Base-by-base conservation (phyloP, 306 rosid species). In the Morella rubra region DNA sequence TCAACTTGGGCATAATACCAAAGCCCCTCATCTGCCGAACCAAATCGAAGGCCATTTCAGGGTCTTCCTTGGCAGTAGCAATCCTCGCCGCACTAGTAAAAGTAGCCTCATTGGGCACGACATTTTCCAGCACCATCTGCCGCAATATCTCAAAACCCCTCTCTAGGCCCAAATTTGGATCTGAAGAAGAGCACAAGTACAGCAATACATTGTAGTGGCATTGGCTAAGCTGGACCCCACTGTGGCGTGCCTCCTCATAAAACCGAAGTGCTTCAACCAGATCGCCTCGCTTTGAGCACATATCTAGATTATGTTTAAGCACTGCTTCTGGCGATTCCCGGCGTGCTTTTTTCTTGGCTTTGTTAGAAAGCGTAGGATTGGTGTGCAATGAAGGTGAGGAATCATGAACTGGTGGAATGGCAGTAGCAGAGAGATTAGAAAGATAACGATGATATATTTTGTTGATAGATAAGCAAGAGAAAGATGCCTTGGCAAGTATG, bases 11-110 rank as follows among this genome's bases (percentile, higher is more conserved):
- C 0, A 54, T 73, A 66, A 92, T 85, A 5, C 81, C 90, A 12
- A 66, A 79, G 72, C 49, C 77, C 72, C 89, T 89, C 98, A 95
- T 92, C 73, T 80, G 89, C 85, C 82, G 89, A 46, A 91, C 86
- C 82, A 93, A 80, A 66, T 84, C 89, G 72, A 92, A 96, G 27
- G 98, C 99, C 97, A 88, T 92, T 19, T 91, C 90, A 0, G 97
- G 96, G 44, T 92, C 96, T 42, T 87, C 90, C 77, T 61, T 90
- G 11, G 85, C 93, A 56, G 88, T 89, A 1, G 96, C 91, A 19
- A 91, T 82, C 84, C 99, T 91, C 9, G 99, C 98, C 3, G 87
- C 93, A 54, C 84, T 91, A 2, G 99, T 96, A 67, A 91, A 92
- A 0, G 93, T 88, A 6, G 97, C 93, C 76, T 96, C 98, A 70